Base-by-base conservation (phyloP, 1,284 basidiomycete genomes). In the Irpex sp. region DNA sequence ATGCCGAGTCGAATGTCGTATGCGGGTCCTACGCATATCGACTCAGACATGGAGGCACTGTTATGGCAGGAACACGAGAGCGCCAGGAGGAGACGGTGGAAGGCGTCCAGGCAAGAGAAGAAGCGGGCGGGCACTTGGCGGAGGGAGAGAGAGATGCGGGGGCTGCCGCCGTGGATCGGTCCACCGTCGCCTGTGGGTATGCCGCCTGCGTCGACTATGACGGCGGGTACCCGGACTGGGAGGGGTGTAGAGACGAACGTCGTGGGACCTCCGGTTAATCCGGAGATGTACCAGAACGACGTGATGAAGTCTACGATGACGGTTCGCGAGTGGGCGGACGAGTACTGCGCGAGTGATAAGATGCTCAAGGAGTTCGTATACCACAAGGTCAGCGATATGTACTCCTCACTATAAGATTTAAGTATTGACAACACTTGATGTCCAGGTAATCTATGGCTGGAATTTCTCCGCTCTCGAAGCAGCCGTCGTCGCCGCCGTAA, bases 291-390 rank as follows among this genome's bases (percentile, higher is more conserved):
- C 19, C 15, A 33, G 53, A 31, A 55, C 33, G 53, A 59, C 35
- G 61, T 73, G 6, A 71, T 83, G 53, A 75, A 74, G 61, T 83
- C 83, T 1, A 84, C 84, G 15, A 81, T 78, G 74, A 80, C 83
- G 1, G 69, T 90, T 54, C 79, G 85, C 17, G 78, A 84, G 61
- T 92, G 90, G 90, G 88, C 88, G 19, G 86, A 90, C 68, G 83
- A 86, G 60, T 91, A 88, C 69, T 88, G 85, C 59, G 76, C 80
- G 7, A 87, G 86, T 69, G 71, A 68, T 5, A 89, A 85, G 62
- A 69, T 78, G 19, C 74, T 92, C 62, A 91, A 90, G 71, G 85
- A 88, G 70, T 88, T 92, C 70, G 76, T 78, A 0, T 85, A 90
- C 65, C 74, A 78, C 47, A 89, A 90, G 78, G 83, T 83, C 62